Conservation (phyloP, 179 eudicot genomes). For the Silene vulgaris region DNA sequence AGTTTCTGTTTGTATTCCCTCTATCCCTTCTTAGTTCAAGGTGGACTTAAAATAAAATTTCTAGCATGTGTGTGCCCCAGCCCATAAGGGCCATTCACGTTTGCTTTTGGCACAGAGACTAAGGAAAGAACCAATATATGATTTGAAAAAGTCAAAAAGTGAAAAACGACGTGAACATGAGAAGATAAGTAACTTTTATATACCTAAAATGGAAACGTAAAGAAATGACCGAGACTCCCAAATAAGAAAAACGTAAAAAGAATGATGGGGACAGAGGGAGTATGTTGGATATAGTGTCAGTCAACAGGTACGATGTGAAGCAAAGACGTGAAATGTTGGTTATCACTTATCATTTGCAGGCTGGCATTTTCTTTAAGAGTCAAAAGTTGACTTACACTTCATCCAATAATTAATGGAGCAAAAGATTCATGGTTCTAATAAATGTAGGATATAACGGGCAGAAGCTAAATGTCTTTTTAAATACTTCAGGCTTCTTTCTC, state of each 20-base stretch:
- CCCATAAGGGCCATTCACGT: too few relatives aligned
- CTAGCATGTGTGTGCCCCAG: too few relatives aligned
- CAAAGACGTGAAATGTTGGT: neutral
- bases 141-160: too few relatives aligned
- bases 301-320: neutral
- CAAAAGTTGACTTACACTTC: neutral
- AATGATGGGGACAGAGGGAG: neutral
- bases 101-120: too few relatives aligned
- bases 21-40: too few relatives aligned
- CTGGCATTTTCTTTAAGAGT: neutral
- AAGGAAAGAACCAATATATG: too few relatives aligned
- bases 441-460: neutral
- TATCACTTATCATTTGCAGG: neutral
- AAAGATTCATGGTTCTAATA: neutral
- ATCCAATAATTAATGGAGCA: neutral
- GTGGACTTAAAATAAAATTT: too few relatives aligned
- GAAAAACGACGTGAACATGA: too few relatives aligned
- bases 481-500: neutral
- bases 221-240: too few relatives aligned
- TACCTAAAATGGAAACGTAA: too few relatives aligned
- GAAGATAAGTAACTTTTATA: too few relatives aligned
- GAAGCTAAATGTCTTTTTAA: neutral
- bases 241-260: too few relatives aligned
- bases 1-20: neutral
- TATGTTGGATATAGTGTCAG: neutral